phyloP scores from a whole-genome alignment of 1,284 basidiomycete species.

The Sanghuangporus sanghuang region DNA sequence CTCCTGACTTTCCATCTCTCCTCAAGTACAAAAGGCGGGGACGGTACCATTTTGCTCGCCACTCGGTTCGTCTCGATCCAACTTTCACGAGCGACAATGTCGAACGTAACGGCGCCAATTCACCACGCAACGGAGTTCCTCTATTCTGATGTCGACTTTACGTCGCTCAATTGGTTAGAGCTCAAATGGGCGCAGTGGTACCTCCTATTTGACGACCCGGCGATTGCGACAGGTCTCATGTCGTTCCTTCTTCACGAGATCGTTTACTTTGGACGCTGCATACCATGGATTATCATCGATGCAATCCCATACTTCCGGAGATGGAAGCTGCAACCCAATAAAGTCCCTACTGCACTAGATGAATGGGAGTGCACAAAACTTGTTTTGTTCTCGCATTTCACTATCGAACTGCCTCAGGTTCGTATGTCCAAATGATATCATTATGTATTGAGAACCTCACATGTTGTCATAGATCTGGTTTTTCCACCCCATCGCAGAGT shows the following conservation, averaged over 20 bases:
- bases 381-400: constrained; percentile 94
- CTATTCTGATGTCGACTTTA: constrained; percentile 59
- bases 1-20: background rate
- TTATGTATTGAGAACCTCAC: constrained; percentile 2
- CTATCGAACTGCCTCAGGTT: constrained; percentile 90
- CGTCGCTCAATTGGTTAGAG: constrained; percentile 72
- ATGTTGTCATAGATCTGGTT: constrained; percentile 71
- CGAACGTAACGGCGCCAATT: background rate
- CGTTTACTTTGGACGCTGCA: constrained; percentile 93
- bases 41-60: background rate
- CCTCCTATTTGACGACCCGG: constrained; percentile 81
- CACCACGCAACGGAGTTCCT: constrained; percentile 32
- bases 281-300: constrained; percentile 97
- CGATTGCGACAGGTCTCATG: constrained; percentile 92
- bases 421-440: constrained; percentile 25
- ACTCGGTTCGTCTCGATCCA: background rate
- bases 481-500: constrained; percentile 93
- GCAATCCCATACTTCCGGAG: constrained; percentile 87
- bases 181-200: constrained; percentile 83
- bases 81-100: background rate
- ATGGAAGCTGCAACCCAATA: constrained; percentile 92
- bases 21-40: constrained; percentile 1
- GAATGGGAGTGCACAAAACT: constrained; percentile 97
- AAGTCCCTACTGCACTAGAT: constrained; percentile 75
- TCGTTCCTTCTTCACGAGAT: constrained; percentile 95